phyloP scores from a whole-genome alignment of 1,284 basidiomycete species.

The Puccinia triticina region DNA sequence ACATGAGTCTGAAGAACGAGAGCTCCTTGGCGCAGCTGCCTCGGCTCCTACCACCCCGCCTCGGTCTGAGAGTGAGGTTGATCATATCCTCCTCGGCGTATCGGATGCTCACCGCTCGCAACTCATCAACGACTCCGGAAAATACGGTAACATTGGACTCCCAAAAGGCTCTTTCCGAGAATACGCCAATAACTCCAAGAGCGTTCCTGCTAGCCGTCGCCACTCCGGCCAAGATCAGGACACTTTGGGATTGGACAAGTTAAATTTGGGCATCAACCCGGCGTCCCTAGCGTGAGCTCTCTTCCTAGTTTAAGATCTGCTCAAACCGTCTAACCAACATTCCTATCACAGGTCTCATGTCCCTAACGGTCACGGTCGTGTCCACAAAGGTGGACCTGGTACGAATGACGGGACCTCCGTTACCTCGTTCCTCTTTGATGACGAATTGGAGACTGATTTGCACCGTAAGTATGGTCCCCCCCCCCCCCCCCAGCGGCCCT shows the following conservation, averaged over 20 bases:
- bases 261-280: slow-evolving; percentile 20
- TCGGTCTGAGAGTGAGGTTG: slow-evolving; percentile 47
- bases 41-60: slow-evolving; percentile 51
- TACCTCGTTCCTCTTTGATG: slow-evolving; percentile 74
- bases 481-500: slow-evolving; percentile 34
- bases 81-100: slow-evolving; percentile 24
- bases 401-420: slow-evolving; percentile 52
- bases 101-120: slow-evolving; percentile 1
- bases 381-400: slow-evolving; percentile 28
- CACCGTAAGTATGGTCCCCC: slow-evolving; percentile 66
- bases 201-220: slow-evolving; percentile 48
- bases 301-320: neutral
- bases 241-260: slow-evolving; percentile 34
- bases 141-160: slow-evolving; percentile 41
- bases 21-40: slow-evolving; percentile 42
- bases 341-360: slow-evolving; percentile 22
- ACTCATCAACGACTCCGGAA: slow-evolving; percentile 17
- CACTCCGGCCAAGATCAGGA: slow-evolving; percentile 50
- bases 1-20: slow-evolving; percentile 53
- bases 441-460: slow-evolving; percentile 86
- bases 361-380: slow-evolving; percentile 32
- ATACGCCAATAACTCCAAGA: slow-evolving; percentile 51
- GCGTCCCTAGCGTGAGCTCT: slow-evolving; percentile 28
- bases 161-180: slow-evolving; percentile 31
- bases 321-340: neutral